Base-by-base conservation (phyloP, 306 rosid genomes). In the Glycine tomentella region DNA sequence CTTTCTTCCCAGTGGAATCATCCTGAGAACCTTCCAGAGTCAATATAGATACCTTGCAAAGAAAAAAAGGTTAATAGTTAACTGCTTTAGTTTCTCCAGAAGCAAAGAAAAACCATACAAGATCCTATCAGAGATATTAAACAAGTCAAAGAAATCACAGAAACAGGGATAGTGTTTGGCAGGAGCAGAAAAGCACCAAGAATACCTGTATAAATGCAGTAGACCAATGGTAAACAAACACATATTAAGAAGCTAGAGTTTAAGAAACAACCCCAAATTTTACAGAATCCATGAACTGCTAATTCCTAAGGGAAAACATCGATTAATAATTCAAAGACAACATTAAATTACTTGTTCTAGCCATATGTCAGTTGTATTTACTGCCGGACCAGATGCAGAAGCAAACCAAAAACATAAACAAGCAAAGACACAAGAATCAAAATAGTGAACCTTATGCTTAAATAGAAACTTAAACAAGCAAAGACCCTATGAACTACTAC, bases 1-100 rank as follows among this genome's bases (percentile, higher is more conserved):
- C 90, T 62, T 87, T 84, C 84, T 85, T 92, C 78, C 78, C 84
- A 51, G 55, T 79, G 48, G 78, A 82, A 83, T 87, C 89, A 56
- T 86, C 89, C 76, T 81, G 90, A 69, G 87, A 82, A 55, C 85
- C 89, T 79, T 92, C 95, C 5, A 86, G 82, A 11, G 84, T 86
- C 83, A 86, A 86, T 82, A 84, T 87, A 16, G 93, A 80, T 48
- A 89, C 73, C 86, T 88, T 91, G 89, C 95, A 69, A 77, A 46
- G 63, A 76, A n/a, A n/a, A n/a, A n/a, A 76, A 77, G 31, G 38
- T 36, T 51, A 72, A 58, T 57, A 38, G 48, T 38, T n/a, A 17
- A 55, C 49, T 52, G 72, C 44, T 49, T 62, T 31, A 53, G 50
- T 69, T 72, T 76, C 69, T 53, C 34, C 9, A 20, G 34, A 75